A percentile compares a stretch with the other conserved stretches of the same genome.
Evolutionary conservation across 2,329 filamentous ascomycete genomes (phyloP).

Genomic region (Elsinoe ampelina): DNA sequence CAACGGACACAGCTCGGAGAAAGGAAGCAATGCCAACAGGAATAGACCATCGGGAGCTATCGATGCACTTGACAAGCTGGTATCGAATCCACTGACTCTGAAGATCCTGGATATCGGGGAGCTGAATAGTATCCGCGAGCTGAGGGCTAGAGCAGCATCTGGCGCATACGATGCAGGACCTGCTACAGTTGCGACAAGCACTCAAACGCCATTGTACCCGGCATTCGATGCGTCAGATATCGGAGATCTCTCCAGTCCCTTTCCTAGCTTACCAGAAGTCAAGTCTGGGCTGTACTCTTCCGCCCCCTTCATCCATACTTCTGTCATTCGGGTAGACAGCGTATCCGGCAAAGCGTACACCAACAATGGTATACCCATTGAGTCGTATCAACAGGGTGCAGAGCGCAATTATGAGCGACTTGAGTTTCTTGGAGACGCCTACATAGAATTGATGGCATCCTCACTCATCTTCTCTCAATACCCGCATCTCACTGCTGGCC

Average conservation of each 20-base stretch:
- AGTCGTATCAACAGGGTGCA: constrained; percentile 14
- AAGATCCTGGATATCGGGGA: no score
- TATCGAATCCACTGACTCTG: no score
- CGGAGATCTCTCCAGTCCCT: neutral
- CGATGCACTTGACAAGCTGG: neutral
- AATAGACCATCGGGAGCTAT: neutral
- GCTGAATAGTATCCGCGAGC: no score
- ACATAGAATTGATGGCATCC: constrained; percentile 67
- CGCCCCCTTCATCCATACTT: constrained; percentile 28
- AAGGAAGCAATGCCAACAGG: no score
- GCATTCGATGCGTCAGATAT: no score
- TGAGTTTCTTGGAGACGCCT: constrained; percentile 83
- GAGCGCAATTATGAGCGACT: constrained; percentile 62
- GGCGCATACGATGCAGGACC: no score
- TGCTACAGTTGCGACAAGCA: no score
- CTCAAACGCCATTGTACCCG: no score
- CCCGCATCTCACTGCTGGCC: constrained; percentile 53
- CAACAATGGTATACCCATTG: neutral
- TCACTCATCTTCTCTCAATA: constrained; percentile 68
- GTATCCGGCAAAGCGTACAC: constrained; percentile 17
- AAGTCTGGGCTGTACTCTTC: constrained; percentile 18
- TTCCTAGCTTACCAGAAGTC: constrained; percentile 25
- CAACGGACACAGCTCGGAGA: no score
- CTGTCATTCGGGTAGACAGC: constrained; percentile 20
- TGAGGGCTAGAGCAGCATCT: no score